phyloP scores from a whole-genome alignment of 176 grass and related monocot genomes.

The Ampelocalamus luodianensis region DNA sequence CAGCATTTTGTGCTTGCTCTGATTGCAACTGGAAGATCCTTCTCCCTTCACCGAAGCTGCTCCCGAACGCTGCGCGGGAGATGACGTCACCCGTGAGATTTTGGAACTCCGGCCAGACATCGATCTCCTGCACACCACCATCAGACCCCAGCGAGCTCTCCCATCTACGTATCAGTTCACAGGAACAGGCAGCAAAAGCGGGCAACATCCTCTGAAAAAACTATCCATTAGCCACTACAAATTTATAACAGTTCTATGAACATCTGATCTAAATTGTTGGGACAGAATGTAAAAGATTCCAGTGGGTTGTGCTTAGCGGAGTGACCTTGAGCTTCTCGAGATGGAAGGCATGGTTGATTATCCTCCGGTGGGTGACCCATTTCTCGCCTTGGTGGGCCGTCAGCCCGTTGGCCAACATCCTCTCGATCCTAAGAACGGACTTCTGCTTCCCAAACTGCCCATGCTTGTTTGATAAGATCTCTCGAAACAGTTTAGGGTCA shows the following conservation, averaged over 20 bases:
- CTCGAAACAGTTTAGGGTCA: constrained; percentile 45
- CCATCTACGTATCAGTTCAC: constrained; percentile 55
- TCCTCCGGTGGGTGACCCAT: constrained; percentile 67
- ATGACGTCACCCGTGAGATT: constrained; percentile 57
- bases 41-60: constrained; percentile 60
- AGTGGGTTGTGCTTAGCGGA: not conserved
- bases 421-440: not conserved
- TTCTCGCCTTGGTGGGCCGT: constrained; percentile 54
- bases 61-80: constrained; percentile 65
- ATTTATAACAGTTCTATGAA: not conserved
- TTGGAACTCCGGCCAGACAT: constrained; percentile 69
- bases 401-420: constrained; percentile 27
- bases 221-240: not conserved
- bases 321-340: constrained; percentile 65
- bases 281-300: not conserved
- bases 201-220: constrained; percentile 53
- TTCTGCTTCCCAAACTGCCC: constrained; percentile 43
- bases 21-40: constrained; percentile 59
- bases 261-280: not conserved
- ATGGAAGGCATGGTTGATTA: constrained; percentile 77
- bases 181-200: constrained; percentile 45
- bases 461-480: constrained; percentile 58
- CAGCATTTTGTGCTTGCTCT: constrained; percentile 50
- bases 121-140: constrained; percentile 48
- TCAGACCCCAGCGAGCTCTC: not conserved